Conservation (phyloP, 257 asterid species). For the Eucommia ulmoides region DNA sequence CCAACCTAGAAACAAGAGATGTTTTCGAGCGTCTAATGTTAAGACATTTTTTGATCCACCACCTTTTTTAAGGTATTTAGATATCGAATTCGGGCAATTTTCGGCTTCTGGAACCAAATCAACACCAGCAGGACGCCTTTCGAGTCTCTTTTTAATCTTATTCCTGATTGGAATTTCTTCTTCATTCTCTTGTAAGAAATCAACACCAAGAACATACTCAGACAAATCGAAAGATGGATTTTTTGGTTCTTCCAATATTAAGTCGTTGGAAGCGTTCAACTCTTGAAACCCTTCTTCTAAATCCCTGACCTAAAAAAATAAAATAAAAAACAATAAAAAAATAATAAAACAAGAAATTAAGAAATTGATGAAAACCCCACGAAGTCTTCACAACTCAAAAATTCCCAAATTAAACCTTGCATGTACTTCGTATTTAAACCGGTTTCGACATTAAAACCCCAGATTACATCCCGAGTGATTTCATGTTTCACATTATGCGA, state of each 20-base stretch:
- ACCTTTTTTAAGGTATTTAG: slow-evolving; percentile 11
- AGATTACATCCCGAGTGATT: too few relatives aligned
- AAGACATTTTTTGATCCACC: too few relatives aligned
- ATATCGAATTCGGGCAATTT: slow-evolving; percentile 30
- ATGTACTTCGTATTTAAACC: too few relatives aligned
- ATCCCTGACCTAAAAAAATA: slow-evolving; percentile 21
- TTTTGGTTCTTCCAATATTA: slow-evolving; percentile 23
- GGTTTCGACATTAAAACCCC: too few relatives aligned
- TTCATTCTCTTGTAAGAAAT: too few relatives aligned
- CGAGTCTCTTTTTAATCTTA: too few relatives aligned
- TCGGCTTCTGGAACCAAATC: slow-evolving; percentile 49
- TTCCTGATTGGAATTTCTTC: too few relatives aligned
- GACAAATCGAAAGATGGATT: slow-evolving; percentile 17
- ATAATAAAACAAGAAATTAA: background rate
- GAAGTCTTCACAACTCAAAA: too few relatives aligned
- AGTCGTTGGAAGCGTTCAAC: slow-evolving; percentile 25
- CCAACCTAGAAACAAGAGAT: slow-evolving; percentile 62
- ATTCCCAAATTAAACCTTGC: too few relatives aligned
- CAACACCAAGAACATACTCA: slow-evolving; percentile 11
- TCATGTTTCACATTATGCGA: too few relatives aligned
- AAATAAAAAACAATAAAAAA: too few relatives aligned
- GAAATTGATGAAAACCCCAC: too few relatives aligned
- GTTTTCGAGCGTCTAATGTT: slow-evolving; percentile 21
- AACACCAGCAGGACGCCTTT: slow-evolving; percentile 41
- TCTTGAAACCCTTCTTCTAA: slow-evolving; percentile 24